These are phyloP conservation scores for Diversispora eburnea DNA, from an alignment of 192 early-diverging fungal species.

Conservation along the genomic window DNA sequence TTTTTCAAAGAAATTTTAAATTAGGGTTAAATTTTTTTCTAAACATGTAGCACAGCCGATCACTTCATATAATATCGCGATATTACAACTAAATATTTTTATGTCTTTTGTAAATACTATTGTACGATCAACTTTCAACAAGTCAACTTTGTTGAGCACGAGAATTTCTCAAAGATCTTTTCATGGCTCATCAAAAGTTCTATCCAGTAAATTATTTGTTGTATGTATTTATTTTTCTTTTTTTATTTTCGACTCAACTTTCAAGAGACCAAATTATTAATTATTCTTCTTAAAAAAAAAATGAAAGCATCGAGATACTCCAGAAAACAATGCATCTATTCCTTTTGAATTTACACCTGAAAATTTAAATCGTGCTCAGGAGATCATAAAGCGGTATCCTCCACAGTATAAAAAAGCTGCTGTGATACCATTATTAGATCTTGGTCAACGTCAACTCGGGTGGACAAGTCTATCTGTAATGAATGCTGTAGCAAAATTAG, in stretches of 20 bases:
- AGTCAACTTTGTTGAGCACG: not conserved
- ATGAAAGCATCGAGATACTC: slow-evolving; percentile 49
- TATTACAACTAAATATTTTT: no score
- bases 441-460: slow-evolving; percentile 94
- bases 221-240: not conserved
- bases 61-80: no score
- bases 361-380: slow-evolving; percentile 73
- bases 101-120: no score
- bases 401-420: slow-evolving; percentile 98
- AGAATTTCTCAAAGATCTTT: slow-evolving; percentile 4
- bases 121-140: no score
- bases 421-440: slow-evolving; percentile 89
- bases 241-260: not conserved
- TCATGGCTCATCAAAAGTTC: not conserved
- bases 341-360: slow-evolving; percentile 83
- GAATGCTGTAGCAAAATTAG: slow-evolving; percentile 92
- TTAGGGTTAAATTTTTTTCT: no score
- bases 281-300: not conserved
- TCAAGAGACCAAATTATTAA: not conserved
- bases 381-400: slow-evolving; percentile 92
- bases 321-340: slow-evolving; percentile 77
- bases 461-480: slow-evolving; percentile 93
- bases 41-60: no score
- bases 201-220: not conserved
- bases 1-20: no score